Evolutionary conservation across 345 rosid species (phyloP), one percentile per base, ranked within the genome.

Genomic region (Aquilaria malaccensis): DNA sequence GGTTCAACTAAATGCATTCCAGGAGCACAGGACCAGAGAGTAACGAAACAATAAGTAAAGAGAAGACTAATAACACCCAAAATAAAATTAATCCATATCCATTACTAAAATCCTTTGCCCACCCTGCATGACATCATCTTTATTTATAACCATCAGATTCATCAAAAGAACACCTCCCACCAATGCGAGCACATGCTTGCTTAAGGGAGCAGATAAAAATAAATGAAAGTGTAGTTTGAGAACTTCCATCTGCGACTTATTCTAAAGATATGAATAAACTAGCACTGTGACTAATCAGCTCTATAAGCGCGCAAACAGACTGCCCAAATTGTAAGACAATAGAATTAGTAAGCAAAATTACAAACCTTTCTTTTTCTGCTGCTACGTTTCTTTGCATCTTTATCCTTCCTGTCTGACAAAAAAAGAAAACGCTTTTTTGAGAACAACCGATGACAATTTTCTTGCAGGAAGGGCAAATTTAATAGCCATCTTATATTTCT

Each of bases 351-450:
- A 37, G 43, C 43, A 37, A 37, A 37, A 3, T 4, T 15, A 64
- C 12, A 52, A 52, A 94, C 97, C 96, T 91, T 95, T 80, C 97
- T 83, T 75, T 80, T 89, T 68, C 81, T 91, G 79, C 89, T 80
- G 66, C 85, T 76, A 63, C 71, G 86, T 78, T 81, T 95, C 87
- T 81, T 88, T 33, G 74, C 74, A 75, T 88, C 93, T 78, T 78
- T 91, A 50, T 82, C 96, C 73, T 83, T 91, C 76, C 78, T 80
- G 80, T 85, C 99, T 86, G 89, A 37, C 76, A 67, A 72, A 60
- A 65, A 58, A 22, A 70, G 30, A 63, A 66, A 56, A 45, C 29
- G 45, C 33, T 56, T 59, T 22, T 66, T 64, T 73, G 66, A 56
- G 53, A 59, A 30, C 50, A 43, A 7, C 2, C 55, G 4, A 66